Percentiles rank a stretch among this genome's conserved stretches.
Evolutionary conservation across 345 rosid species (phyloP).

Genomic region (Conringia planisiliqua): DNA sequence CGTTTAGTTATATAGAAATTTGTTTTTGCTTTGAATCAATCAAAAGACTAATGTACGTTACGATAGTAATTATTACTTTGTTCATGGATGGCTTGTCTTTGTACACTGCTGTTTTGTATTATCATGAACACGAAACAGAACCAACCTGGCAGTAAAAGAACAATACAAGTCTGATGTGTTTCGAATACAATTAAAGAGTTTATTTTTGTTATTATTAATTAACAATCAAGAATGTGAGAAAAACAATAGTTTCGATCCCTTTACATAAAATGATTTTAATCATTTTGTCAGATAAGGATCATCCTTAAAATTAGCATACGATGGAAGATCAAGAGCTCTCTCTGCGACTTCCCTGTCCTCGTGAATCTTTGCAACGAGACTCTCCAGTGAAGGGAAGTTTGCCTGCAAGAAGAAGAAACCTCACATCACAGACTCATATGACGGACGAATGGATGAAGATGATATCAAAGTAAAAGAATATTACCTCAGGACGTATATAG

Average conservation of each 20-base stretch:
- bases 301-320: conserved; percentile 49
- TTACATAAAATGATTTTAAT: conserved; percentile 10
- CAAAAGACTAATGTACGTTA: background rate
- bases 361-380: conserved; percentile 66
- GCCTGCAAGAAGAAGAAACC: conserved; percentile 39
- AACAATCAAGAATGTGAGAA: conserved; percentile 14
- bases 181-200: conserved; percentile 4
- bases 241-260: background rate
- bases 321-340: conserved; percentile 74
- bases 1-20: background rate
- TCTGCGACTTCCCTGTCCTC: conserved; percentile 69
- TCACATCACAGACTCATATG: background rate
- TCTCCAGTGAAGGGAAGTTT: conserved; percentile 71
- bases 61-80: background rate
- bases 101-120: background rate
- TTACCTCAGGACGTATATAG: conserved; percentile 89
- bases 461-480: background rate
- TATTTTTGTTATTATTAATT: background rate
- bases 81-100: background rate
- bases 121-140: background rate
- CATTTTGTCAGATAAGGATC: conserved; percentile 48
- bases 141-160: background rate
- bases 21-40: background rate
- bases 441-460: background rate
- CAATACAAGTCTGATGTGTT: conserved; percentile 28